These are phyloP conservation scores for Naegleria lovaniensis DNA, from an alignment of 208 protist species.

Conservation along the genomic window DNA sequence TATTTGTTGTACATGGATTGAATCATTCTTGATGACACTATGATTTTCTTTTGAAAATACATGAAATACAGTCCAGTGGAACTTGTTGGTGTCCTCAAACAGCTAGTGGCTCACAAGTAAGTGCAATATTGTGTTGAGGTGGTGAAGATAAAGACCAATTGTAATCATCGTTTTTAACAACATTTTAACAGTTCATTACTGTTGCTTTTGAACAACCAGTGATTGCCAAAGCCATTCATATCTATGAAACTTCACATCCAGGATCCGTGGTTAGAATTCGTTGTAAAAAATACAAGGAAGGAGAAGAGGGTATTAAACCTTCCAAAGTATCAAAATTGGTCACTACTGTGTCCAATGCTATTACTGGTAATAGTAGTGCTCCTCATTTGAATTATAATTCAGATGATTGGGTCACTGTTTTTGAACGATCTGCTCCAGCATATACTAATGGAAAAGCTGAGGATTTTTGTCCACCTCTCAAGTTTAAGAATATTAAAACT, in stretches of 20 bases:
- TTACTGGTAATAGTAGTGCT: not conserved
- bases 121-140: no score
- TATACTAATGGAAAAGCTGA: not conserved
- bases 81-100: not conserved
- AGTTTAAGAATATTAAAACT: not conserved
- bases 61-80: not conserved
- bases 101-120: not conserved
- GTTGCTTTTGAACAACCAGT: not conserved
- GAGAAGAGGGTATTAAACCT: not conserved
- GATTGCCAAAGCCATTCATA: not conserved
- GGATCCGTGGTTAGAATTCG: not conserved
- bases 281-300: not conserved
- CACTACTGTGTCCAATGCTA: not conserved
- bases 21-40: no score
- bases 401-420: not conserved
- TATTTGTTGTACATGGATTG: no score
- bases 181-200: not conserved
- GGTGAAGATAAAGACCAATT: no score
- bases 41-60: no score
- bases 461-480: not conserved
- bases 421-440: not conserved
- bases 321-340: not conserved
- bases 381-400: not conserved
- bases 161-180: not conserved
- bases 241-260: not conserved